Base-by-base conservation (phyloP, 805 yeast genomes). In the Candida andamanensis region DNA sequence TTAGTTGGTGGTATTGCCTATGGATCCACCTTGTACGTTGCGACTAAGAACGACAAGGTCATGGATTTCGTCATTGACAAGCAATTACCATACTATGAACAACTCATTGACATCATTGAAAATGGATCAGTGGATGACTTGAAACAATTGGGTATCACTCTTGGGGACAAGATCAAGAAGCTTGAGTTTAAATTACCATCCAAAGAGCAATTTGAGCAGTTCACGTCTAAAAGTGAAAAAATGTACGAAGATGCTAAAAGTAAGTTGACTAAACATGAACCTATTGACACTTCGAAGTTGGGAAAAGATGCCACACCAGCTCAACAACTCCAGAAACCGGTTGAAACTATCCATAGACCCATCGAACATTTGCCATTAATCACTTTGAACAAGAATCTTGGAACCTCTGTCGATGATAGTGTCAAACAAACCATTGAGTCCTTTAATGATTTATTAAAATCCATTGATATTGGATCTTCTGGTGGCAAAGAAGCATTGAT, bases 41-140 rank as follows among this genome's bases (percentile, higher is more conserved):
- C 70, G 30, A 63, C 70, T 35, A 65, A 63, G 44, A 63, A 56
- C 42, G 70, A 65, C 30, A 52, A 49, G 32, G 69, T 64, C 11
- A 54, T 63, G 64, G 69, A 64, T 44, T 63, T 63, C 39, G 67
- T 65, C 24, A 58, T 63, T 35, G 70, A 64, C 44, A 45, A 62
- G 32, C 61, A 63, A 35, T 56, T 61, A 39, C 72, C 72, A 11
- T 63, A 60, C 47, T 50, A 60, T 36, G 72, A 65, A 39, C 64
- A 61, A 42, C 41, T 63, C 27, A 45, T 65, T 34, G 63, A 63
- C 27, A 27, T 58, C 23, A 54, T 60, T 26, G 70, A 64, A 42
- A 45, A 51, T 26, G 66, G 63, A 5, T 47, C 60, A 3, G 15
- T 47, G 12, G 62, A 59, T 5, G 69, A 61, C 30, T 15, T 63